Evolutionary conservation across 2,329 filamentous ascomycete genomes (phyloP).

Genomic region (Ilyonectria destructans): DNA sequence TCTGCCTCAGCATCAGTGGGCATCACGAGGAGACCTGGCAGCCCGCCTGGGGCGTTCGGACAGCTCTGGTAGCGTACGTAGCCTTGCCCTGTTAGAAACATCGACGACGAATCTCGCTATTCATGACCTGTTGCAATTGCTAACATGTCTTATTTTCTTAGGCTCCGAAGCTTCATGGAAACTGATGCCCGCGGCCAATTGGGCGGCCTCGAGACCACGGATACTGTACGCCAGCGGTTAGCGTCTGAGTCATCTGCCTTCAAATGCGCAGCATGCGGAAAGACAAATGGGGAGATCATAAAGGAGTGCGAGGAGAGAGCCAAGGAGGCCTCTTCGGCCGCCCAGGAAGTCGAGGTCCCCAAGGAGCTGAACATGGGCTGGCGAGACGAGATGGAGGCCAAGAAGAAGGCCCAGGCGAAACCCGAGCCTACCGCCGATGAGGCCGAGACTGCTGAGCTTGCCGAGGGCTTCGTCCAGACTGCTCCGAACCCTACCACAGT

Average conservation of each 20-base stretch:
- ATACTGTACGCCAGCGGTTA: constrained; percentile 77
- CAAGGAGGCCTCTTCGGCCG: constrained; percentile 53
- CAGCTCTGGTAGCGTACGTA: constrained; percentile 80
- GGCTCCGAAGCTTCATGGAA: constrained; percentile 92
- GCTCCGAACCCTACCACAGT: constrained; percentile 37
- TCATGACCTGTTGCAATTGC: neutral
- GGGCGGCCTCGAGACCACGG: constrained; percentile 86
- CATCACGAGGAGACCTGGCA: constrained; percentile 99
- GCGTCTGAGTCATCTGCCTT: constrained; percentile 78
- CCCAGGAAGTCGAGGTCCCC: constrained; percentile 66
- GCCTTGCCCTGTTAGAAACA: constrained; percentile 54
- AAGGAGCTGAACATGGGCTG: constrained; percentile 77
- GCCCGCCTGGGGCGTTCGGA: constrained; percentile 96
- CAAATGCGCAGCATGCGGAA: constrained; percentile 80
- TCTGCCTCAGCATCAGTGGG: constrained; percentile 93
- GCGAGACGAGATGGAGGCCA: constrained; percentile 77
- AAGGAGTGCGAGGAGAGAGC: constrained; percentile 76
- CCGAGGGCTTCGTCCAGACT: constrained; percentile 74
- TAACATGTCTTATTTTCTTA: constrained; percentile 39
- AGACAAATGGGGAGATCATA: constrained; percentile 82
- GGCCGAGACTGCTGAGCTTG: constrained; percentile 64
- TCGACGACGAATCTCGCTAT: neutral
- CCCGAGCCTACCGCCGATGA: constrained; percentile 50
- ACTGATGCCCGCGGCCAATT: constrained; percentile 90
- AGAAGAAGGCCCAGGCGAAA: constrained; percentile 34